Conservation (phyloP, 2,329 filamentous ascomycete species). For the Pseudogymnoascus sp. region DNA sequence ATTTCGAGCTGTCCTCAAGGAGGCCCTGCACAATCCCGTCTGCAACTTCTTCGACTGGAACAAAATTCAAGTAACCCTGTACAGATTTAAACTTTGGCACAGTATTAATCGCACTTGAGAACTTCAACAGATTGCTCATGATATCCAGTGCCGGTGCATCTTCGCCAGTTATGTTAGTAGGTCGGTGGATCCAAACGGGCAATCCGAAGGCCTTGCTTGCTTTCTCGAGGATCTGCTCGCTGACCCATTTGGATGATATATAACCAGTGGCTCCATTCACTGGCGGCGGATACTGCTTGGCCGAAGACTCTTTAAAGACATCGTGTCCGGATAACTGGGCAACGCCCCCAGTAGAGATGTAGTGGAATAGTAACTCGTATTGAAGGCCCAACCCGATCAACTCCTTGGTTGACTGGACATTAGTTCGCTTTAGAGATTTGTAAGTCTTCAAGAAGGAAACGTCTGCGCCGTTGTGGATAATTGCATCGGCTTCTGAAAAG, state of each 20-base stretch:
- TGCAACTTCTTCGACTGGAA: slow-evolving; percentile 8
- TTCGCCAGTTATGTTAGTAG: slow-evolving; percentile 15
- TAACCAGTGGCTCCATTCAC: slow-evolving; percentile 29
- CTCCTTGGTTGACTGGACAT: slow-evolving; percentile 31
- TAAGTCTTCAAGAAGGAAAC: slow-evolving; percentile 33
- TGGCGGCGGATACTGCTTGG: slow-evolving; percentile 16
- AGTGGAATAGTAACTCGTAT: slow-evolving; percentile 31
- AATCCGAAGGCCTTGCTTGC: slow-evolving; percentile 13
- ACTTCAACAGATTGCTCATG: slow-evolving; percentile 12
- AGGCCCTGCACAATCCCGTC: slow-evolving; percentile 4
- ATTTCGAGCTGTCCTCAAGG: neutral
- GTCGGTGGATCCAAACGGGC: slow-evolving; percentile 27
- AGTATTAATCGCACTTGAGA: neutral
- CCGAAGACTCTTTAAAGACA: slow-evolving; percentile 10
- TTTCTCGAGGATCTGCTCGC: slow-evolving; percentile 28
- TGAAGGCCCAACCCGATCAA: slow-evolving; percentile 28
- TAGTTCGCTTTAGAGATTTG: slow-evolving; percentile 27
- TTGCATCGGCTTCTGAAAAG: slow-evolving; percentile 31
- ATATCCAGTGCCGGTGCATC: slow-evolving; percentile 13
- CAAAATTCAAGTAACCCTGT: slow-evolving; percentile 10
- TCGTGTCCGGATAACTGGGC: slow-evolving; percentile 12
- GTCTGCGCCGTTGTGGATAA: slow-evolving; percentile 48
- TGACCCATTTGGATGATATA: slow-evolving; percentile 29
- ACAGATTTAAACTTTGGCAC: slow-evolving; percentile 10
- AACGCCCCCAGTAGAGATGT: slow-evolving; percentile 29